Base-by-base conservation (phyloP, 2,329 filamentous ascomycete species). In the Alternaria atra region DNA sequence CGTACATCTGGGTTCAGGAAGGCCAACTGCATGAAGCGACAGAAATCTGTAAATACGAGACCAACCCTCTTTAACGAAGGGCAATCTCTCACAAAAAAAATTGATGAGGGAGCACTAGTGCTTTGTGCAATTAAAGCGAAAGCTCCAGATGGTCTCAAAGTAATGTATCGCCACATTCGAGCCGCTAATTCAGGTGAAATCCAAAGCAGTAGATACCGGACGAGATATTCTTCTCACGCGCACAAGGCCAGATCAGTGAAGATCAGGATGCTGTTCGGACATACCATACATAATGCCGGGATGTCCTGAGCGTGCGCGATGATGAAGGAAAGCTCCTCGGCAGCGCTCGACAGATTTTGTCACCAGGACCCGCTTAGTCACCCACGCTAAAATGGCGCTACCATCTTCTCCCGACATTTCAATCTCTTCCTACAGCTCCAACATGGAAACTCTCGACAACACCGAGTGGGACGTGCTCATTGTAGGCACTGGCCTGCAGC, bases 401-500 rank as follows among this genome's bases (percentile, higher is more conserved):
- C 58, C 54, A 67, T 62, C 60, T 70, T 68, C 64, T 70, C 64
- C 64, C 60, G 59, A 35, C 52, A 57, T 58, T 54, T 65, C 61
- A 55, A 39, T 37, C 40, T 58, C 64, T 67, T 66, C 64, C 64
- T 65, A 51, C 64, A 61, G 51, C 60, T 53, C 56, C 63, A 76
- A 64, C 62, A 83, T 84, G 80, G 83, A 85, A 57, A 80, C 82
- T 57, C 82, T 86, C 65, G 77, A 84, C 65, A 79, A 80, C 50
- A 81, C 82, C 43, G 72, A 78, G 53, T 86, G 83, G 83, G 84
- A 86, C 69, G 80, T 85, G 59, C 73, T 86, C 57, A 84, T 86
- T 58, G 76, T 81, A 42, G 84, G 84, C 66, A 86, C 84, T 15
- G 84, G 84, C 52, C 70, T 86, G 55, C 80, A 82, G 65, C 82